phyloP scores from a whole-genome alignment of 2,329 filamentous ascomycete species.

The Microascus cirrosus region DNA sequence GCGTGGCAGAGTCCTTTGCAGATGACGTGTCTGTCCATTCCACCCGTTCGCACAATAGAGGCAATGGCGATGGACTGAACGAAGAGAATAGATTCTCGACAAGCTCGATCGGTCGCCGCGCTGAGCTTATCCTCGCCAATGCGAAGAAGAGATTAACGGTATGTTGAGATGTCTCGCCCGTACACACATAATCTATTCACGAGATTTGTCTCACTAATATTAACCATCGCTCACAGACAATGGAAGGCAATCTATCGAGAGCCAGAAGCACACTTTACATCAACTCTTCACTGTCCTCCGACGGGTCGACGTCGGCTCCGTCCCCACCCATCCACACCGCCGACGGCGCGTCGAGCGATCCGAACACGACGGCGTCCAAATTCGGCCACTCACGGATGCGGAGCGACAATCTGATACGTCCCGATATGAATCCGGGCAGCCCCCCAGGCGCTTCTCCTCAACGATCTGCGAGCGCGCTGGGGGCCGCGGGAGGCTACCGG shows the following conservation, averaged over 20 bases:
- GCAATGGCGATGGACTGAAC: constrained; percentile 15
- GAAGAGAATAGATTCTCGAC: constrained; percentile 58
- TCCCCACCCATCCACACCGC: constrained; percentile 35
- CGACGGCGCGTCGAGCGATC: constrained; percentile 7
- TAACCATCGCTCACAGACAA: constrained; percentile 46
- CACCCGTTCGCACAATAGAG: constrained; percentile 15
- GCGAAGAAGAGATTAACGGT: constrained; percentile 83
- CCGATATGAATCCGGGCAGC: constrained; percentile 11
- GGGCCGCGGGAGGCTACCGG: constrained; percentile 46
- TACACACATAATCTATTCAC: background rate
- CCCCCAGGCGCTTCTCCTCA: constrained; percentile 23
- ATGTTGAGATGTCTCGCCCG: constrained; percentile 21
- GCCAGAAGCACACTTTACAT: constrained; percentile 58
- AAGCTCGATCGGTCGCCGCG: constrained; percentile 65
- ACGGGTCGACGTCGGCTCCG: constrained; percentile 33
- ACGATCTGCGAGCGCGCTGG: constrained; percentile 54
- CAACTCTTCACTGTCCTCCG: constrained; percentile 27
- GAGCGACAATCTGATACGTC: constrained; percentile 39
- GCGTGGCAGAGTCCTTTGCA: constrained; percentile 45
- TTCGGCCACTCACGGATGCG: constrained; percentile 45
- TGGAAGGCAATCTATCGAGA: constrained; percentile 82
- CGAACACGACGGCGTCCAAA: constrained; percentile 14
- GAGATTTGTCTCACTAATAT: background rate
- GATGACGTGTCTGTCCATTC: constrained; percentile 28
- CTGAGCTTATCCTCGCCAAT: constrained; percentile 84